Conservation (phyloP, 306 rosid species). For the Erythrophleum fordii region DNA sequence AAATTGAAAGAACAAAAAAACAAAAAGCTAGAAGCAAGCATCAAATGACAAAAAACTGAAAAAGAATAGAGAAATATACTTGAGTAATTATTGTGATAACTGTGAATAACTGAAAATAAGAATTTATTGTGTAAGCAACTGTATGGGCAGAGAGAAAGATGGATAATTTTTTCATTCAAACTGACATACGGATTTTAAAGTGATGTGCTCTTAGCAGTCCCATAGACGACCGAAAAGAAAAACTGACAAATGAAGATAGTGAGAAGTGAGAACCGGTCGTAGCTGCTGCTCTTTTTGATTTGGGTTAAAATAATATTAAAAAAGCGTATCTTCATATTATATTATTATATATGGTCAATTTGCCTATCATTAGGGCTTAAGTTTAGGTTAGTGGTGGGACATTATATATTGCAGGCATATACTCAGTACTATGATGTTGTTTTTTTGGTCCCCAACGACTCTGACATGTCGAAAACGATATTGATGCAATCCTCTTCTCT, state of each 20-base stretch:
- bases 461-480: slow-evolving; percentile 34
- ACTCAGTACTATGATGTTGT: slow-evolving; percentile 3
- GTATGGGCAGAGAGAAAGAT: too few species aligned
- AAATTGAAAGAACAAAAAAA: too few species aligned
- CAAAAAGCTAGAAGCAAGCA: too few species aligned
- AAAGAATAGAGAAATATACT: too few species aligned
- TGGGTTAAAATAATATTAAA: neutral
- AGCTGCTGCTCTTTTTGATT: neutral
- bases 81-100: too few species aligned
- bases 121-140: too few species aligned
- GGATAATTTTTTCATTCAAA: too few species aligned
- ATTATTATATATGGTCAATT: neutral
- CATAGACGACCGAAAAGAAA: too few species aligned
- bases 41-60: too few species aligned
- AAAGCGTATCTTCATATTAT: neutral
- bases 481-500: slow-evolving; percentile 16
- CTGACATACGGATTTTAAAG: neutral
- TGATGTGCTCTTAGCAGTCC: neutral
- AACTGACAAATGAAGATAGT: neutral
- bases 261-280: neutral
- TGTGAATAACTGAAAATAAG: too few species aligned
- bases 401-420: slow-evolving; percentile 24
- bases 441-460: slow-evolving; percentile 2
- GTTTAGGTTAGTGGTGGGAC: slow-evolving; percentile 49
- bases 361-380: slow-evolving; percentile 26